Base-by-base conservation (phyloP, 2,329 filamentous ascomycete genomes). In the Teratosphaeriaceae sp. region DNA sequence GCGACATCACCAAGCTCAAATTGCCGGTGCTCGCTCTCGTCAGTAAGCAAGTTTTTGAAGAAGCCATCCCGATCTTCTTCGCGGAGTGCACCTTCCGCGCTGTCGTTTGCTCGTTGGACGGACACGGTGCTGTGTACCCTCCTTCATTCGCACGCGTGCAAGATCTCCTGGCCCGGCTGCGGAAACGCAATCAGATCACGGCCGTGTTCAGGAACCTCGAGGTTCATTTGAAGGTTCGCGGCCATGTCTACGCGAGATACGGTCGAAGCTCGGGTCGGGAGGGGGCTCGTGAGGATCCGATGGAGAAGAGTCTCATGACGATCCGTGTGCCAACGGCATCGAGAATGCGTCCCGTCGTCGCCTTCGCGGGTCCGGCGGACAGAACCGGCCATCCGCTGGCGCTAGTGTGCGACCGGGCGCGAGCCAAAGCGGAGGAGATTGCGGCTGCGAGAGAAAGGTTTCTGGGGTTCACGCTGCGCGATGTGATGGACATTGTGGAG, bases 41-140 rank as follows among this genome's bases (percentile, higher is more conserved):
- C 20, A 38, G 36, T 21, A 38, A 38, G 20, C 36, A 38, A 16
- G 16, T 38, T 15, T 21, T 19, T 3, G 36, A 19, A 9, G 36
- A 38, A 38, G 13, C 6, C 12, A 9, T 38, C 12, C 36, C 20
- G 11, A 15, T 38, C 20, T 38, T 38, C 36, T 38, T 38, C 22
- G n/a, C 36, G 36, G 36, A 38, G 22, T 38, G 36, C 22, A 24
- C 16, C 12, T 38, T 38, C 15, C 15, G 5, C 11, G 20, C 11
- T 5, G 4, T 5, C 5, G 36, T 38, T 13, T 16, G 20, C 8
- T 27, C 37, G n/a, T 9, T 7, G 7, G 9, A 18, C 30, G 30
- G 16, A 16, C 9, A 34, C 16, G 30, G n/a, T n/a, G n/a, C n/a
- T n/a, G n/a, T n/a, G n/a, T n/a, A n/a, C n/a, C n/a, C n/a, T n/a